These are phyloP conservation scores for Colletotrichum ledebouriae DNA, from an alignment of 2,329 filamentous ascomycete genomes.

Conservation along the genomic window DNA sequence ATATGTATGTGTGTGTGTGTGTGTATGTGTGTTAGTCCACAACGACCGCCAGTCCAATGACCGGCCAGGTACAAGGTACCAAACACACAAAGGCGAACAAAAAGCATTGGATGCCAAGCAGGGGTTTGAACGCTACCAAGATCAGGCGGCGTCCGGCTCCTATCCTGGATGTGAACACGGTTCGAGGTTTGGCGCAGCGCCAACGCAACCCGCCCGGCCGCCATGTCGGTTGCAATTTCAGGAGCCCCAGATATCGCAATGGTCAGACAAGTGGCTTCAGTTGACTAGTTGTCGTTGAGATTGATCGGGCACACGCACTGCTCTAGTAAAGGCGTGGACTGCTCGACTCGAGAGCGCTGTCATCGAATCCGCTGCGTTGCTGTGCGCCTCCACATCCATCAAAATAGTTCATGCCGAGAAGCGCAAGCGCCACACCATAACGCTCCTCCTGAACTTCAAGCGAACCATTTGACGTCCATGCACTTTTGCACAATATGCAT, in stretches of 20 bases:
- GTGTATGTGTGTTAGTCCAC: conserved; percentile 11
- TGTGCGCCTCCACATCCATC: conserved; percentile 28
- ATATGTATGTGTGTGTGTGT: too few species aligned
- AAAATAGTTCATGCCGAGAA: conserved; percentile 34
- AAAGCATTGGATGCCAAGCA: conserved; percentile 37
- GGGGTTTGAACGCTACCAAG: conserved; percentile 21
- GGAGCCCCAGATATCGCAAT: conserved; percentile 29
- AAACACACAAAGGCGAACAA: conserved; percentile 18
- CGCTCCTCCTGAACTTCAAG: conserved; percentile 34
- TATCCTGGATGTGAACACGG: not conserved
- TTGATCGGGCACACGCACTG: conserved; percentile 39
- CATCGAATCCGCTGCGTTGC: conserved; percentile 6
- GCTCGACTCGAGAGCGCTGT: conserved; percentile 4
- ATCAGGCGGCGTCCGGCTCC: conserved; percentile 4
- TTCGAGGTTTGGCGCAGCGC: conserved; percentile 31
- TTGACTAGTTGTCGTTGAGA: conserved; percentile 40
- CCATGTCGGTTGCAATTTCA: conserved; percentile 39
- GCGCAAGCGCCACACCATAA: conserved; percentile 40
- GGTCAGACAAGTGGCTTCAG: conserved; percentile 41
- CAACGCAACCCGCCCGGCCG: conserved; percentile 36
- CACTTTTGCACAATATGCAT: conserved; percentile 34
- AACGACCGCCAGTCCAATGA: conserved; percentile 18
- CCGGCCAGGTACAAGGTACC: conserved; percentile 17
- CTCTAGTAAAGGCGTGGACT: conserved; percentile 2
- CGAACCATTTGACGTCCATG: conserved; percentile 37